Percentiles rank a stretch among this genome's conserved stretches.
These are phyloP conservation scores for Lecanosticta acicola DNA, from an alignment of 2,329 filamentous ascomycete genomes.

Conservation along the genomic window DNA sequence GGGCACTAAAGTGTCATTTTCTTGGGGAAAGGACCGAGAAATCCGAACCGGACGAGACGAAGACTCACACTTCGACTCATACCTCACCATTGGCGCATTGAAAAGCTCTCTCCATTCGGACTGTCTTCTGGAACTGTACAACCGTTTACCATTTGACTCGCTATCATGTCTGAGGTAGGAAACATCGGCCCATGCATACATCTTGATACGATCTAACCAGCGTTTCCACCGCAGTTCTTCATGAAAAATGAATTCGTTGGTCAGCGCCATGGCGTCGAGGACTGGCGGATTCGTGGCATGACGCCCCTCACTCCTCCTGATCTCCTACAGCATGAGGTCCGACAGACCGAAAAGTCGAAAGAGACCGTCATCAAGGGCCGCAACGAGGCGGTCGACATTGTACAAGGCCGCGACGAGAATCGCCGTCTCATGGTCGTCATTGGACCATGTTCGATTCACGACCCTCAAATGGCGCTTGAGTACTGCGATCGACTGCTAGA, in stretches of 20 bases:
- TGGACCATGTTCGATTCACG: slow-evolving; percentile 95
- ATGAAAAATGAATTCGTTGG: slow-evolving; percentile 47
- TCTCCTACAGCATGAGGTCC: slow-evolving; percentile 90
- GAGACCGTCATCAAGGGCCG: slow-evolving; percentile 55
- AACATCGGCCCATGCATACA: not conserved
- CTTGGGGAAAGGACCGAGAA: not conserved
- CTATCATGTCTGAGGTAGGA: not conserved
- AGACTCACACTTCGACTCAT: not conserved
- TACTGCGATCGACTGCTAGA: slow-evolving; percentile 82
- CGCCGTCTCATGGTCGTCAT: slow-evolving; percentile 70
- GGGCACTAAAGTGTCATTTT: too few species aligned
- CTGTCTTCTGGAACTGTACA: not conserved
- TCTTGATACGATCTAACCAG: slow-evolving; percentile 5
- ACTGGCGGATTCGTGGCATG: slow-evolving; percentile 58
- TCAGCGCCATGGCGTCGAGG: slow-evolving; percentile 45
- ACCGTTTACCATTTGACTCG: not conserved
- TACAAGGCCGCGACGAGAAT: slow-evolving; percentile 53
- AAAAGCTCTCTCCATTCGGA: too few species aligned
- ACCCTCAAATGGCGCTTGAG: slow-evolving; percentile 80
- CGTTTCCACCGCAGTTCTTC: slow-evolving; percentile 40
- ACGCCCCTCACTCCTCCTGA: slow-evolving; percentile 76
- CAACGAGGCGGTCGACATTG: slow-evolving; percentile 55
- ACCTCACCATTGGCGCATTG: not conserved
- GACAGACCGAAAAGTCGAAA: slow-evolving; percentile 47
- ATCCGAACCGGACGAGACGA: too few species aligned